Evolutionary conservation across 225 moss, liverwort and hornwort species (phyloP), one percentile per base, ranked within the genome.

Genomic region (Sphagnum tenellum): DNA sequence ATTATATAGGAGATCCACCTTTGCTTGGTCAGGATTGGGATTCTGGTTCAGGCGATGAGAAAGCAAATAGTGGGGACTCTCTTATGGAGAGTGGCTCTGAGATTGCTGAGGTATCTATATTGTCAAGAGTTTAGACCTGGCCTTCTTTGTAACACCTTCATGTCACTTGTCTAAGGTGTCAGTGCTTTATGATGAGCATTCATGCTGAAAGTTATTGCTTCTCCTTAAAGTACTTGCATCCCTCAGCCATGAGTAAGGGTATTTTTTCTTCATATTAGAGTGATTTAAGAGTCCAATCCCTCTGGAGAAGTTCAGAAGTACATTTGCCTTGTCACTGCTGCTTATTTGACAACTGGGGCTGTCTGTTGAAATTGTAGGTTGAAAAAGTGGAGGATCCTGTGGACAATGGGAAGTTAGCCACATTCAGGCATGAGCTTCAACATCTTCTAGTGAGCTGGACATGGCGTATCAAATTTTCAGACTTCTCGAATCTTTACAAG

Each of bases 401-500:
- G 10, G 80, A 76, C 48, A 73, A 74, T 64, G 63, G 9, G n/a
- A 76, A 72, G 51, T 65, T 77, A 67, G 67, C 74, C 49, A 65
- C 65, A 11, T 88, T 94, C 11, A 90, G 79, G 72, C 79, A 67
- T 57, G 88, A 94, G 71, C 61, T 90, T 60, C 81, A 94, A 66
- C 90, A 94, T 69, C 84, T 94, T 12, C 86, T 94, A 47, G 88
- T 90, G 57, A 76, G 84, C 51, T 81, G 88, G 76, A 82, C 82
- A 2, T 90, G 79, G 72, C 77, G 75, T 72, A 88, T 94, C 66
- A 74, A 66, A 44, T 70, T 78, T 46, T 62, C 66, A 6, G 59
- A 55, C 9, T 85, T 94, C 55, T 3, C 69, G 12, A 64, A 13
- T 3, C 12, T 68, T 55, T 94, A 88, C 57, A 71, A 84, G 71